Evolutionary conservation across 495 filamentous ascomycete genomes (phyloP), one percentile per base, ranked within the genome.

Genomic region (Glonium stellatum): DNA sequence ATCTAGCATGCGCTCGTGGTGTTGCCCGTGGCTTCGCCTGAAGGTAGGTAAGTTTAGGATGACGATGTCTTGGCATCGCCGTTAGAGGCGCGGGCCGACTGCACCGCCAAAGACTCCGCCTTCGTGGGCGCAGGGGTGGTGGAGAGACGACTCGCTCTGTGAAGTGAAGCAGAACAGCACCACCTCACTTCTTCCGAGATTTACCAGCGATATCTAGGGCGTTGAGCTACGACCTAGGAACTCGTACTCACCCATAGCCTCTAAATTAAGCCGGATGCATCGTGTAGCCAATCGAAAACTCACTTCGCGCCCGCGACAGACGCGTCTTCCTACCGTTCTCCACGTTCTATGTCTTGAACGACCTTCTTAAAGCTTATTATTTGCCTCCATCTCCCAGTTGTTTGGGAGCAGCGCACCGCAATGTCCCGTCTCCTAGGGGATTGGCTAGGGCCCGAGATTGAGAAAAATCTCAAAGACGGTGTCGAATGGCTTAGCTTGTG

Each of bases 371-470:
- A 31, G 27, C 6, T 6, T 6, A 31, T 31, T 31, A 2, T 31
- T 31, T 51, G 48, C 23, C 4, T 51, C 1, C 23, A 31, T 22
- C 9, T 23, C 19, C 19, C 12, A 44, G 12, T 44, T 44, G 10
- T 18, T 18, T 31, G 18, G 21, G 21, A 23, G 48, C 8, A 10
- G 31, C 31, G 48, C 18, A 8, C 25, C n/a, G 9, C 5, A 0
- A 55, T 55, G 53, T 25, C 53, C 12, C 13, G 19, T 6, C 15
- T 55, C 0, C 13, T 55, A 2, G 39, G 4, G 54, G 59, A 22
- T 1, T 70, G 39, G 55, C 23, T 18, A 62, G 21, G 21, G 0
- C 48, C 21, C 12, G 48, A 25, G 8, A 27, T 51, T 5, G 48
- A 51, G 1, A 27, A 51, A 23, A 23, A 51, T 8, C 21, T 51